Evolutionary conservation across 805 yeast genomes (phyloP), one percentile per base, ranked within the genome.

Genomic region (Barnettozyma wickerhamii): DNA sequence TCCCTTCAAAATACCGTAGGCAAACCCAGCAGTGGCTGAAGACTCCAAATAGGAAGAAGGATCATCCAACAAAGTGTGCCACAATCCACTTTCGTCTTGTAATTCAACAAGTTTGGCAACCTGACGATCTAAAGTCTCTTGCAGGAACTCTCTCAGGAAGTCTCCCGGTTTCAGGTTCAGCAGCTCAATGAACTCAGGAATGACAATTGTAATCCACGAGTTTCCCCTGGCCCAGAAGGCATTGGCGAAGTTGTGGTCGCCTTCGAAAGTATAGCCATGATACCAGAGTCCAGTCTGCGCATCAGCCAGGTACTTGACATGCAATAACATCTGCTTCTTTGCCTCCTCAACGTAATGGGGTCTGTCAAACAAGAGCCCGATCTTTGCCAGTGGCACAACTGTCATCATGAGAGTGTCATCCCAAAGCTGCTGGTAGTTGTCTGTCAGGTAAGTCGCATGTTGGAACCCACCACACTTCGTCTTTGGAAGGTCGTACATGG

Each of bases 191-290:
- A 43, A 43, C 30, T 43, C 46, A 9, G 46, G 46, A 39, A 43
- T 43, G 10, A 43, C 46, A 35, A 43, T 43, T 10, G 46, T 43
- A 15, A 43, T 43, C 46, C 46, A 43, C 10, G 46, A 43, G n/a
- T 43, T 43, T 19, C 46, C 46, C 35, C 46, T 39, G 4, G 46
- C 46, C 46, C 46, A 43, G n/a, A 43, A 43, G 10, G 46, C 46
- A 9, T 39, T 32, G 4, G 46, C 46, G 33, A 20, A 43, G 19
- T 43, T 43, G 24, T 43, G 46, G 33, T 43, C 35, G 28, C 46
- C 46, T 7, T 39, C 46, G 35, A 43, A 43, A 21, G 46, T 43
- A 19, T 39, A 43, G 15, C 46, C 46, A 36, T 43, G 46, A 24
- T 33, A 43, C 46, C 46, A 43, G 19, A 43, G 29, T 13, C 46